A percentile compares a stretch with the other conserved stretches of the same genome.
These are phyloP conservation scores for Hypomontagnella submonticulosa DNA, from an alignment of 495 filamentous ascomycete species.

Conservation along the genomic window DNA sequence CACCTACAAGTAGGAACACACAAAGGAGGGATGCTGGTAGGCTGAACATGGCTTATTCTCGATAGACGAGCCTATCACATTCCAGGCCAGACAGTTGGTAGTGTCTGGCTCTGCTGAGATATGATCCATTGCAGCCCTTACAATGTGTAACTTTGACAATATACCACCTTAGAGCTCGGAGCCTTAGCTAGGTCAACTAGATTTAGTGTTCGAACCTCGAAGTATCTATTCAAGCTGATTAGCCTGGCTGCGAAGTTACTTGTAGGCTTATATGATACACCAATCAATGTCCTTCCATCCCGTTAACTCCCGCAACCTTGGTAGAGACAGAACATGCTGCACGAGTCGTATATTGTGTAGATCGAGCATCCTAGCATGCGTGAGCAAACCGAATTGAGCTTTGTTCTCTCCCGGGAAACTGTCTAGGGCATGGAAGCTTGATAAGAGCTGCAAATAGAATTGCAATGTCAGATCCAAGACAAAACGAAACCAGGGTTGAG, in stretches of 20 bases:
- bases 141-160: background rate
- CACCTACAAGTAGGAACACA: conserved; percentile 24
- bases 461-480: conserved; percentile 35
- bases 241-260: background rate
- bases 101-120: conserved; percentile 4
- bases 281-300: too few relatives aligned
- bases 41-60: conserved; percentile 8
- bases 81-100: conserved; percentile 25
- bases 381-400: background rate
- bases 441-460: conserved; percentile 41
- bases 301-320: background rate
- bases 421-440: background rate
- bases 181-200: too few relatives aligned
- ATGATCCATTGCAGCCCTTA: conserved; percentile 15
- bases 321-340: background rate
- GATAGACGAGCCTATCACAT: conserved; percentile 31
- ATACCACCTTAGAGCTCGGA: too few relatives aligned
- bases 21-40: background rate
- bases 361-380: background rate
- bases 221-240: background rate
- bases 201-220: too few relatives aligned
- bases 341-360: background rate
- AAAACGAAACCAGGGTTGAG: conserved; percentile 33
- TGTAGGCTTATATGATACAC: too few relatives aligned
- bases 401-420: background rate